These are phyloP conservation scores for Austroboletus festivus DNA, from an alignment of 768 basidiomycete genomes.

Conservation along the genomic window DNA sequence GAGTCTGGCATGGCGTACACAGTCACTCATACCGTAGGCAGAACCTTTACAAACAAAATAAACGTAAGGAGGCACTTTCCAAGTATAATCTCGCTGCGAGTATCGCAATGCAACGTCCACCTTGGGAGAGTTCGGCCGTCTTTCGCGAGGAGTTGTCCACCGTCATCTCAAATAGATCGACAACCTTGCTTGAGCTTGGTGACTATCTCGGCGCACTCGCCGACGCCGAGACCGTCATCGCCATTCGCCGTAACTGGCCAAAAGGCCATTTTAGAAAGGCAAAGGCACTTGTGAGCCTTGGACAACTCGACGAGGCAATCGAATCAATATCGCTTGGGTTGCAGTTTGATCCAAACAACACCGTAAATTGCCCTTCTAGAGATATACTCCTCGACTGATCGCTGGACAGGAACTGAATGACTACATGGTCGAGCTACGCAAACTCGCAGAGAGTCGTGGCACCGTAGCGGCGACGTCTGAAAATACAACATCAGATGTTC, in stretches of 20 bases:
- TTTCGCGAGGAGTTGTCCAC: slow-evolving; percentile 90
- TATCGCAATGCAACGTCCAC: slow-evolving; percentile 75
- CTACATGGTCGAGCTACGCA: slow-evolving; percentile 31
- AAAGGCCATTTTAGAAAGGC: slow-evolving; percentile 96
- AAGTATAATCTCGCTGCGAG: slow-evolving; percentile 77
- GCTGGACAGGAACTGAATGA: slow-evolving; percentile 27
- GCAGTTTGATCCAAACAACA: slow-evolving; percentile 73
- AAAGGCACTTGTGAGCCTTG: slow-evolving; percentile 79
- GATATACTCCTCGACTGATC: slow-evolving; percentile 6
- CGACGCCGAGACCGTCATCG: slow-evolving; percentile 89
- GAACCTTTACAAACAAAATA: slow-evolving; percentile 75
- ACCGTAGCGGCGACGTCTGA: slow-evolving; percentile 1
- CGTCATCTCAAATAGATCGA: slow-evolving; percentile 87
- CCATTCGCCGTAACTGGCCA: slow-evolving; percentile 82
- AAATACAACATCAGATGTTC: neutral
- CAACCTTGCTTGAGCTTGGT: slow-evolving; percentile 73
- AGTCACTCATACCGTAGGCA: slow-evolving; percentile 31
- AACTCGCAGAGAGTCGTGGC: slow-evolving; percentile 17
- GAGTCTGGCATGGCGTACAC: neutral
- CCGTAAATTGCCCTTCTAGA: slow-evolving; percentile 34
- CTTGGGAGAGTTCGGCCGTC: slow-evolving; percentile 83
- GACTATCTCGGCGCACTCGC: slow-evolving; percentile 76
- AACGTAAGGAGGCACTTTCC: slow-evolving; percentile 67
- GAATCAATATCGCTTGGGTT: slow-evolving; percentile 82
- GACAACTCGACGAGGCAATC: slow-evolving; percentile 66